Evolutionary conservation across 768 basidiomycete species (phyloP), one percentile per base, ranked within the genome.

Genomic region (Kwoniella pini): DNA sequence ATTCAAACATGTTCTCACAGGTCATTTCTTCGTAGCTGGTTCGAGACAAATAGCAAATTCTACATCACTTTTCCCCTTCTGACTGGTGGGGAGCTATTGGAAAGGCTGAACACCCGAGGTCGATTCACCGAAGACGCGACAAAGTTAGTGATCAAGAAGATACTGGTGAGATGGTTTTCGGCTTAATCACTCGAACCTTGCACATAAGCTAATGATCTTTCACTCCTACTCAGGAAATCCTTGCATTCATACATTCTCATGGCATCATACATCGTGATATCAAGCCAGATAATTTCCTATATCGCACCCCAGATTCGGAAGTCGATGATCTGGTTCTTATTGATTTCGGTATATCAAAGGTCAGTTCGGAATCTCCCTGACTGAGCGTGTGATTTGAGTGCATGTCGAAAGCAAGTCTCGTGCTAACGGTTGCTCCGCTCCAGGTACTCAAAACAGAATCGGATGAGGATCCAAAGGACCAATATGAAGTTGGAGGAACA

Each of bases 231-330:
- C 33, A 55, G 60, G 30, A 50, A 42, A 67, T 39, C 3, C 43
- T 61, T 5, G 43, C 43, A 12, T 61, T 38, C 24, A 93, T 98
- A 0, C 95, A 98, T 73, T 85, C 88, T 70, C 92, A 96, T 71
- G 95, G 94, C 22, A 96, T 98, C 77, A 96, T 98, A 52, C 95
- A 98, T 80, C 90, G 95, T 61, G 95, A 98, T 80, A 96, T 98
- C 81, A 98, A 98, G 75, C 95, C 95, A 26, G 90, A 92, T 44
- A 98, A 98, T 79, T 86, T 97, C 24, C 93, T 90, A 88, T 89
- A 88, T 4, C 62, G 68, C 6, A 59, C 62, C 9, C 59, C 59
- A 11, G 49, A 61, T 10, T 46, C 59, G 3, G 57, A 55, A 27
- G 51, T 67, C 4, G 62, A 65, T 28, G 68, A 70, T 55, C 43